These are phyloP conservation scores for Boletus rubescentipes DNA, from an alignment of 768 basidiomycete genomes.

Conservation along the genomic window DNA sequence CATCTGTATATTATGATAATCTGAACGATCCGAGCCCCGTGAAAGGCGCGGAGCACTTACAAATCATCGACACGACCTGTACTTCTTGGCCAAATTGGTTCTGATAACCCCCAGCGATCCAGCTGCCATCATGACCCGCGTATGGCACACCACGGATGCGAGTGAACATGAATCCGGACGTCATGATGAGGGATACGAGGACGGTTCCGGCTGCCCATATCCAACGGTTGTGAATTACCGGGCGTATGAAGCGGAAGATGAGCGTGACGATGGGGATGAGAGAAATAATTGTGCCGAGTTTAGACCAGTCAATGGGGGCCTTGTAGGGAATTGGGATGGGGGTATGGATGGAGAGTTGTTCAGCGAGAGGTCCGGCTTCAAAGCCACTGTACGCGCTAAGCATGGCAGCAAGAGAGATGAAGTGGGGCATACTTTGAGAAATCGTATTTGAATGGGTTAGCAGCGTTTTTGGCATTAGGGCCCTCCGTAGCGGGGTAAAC, in stretches of 20 bases:
- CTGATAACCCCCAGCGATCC: slow-evolving; percentile 88
- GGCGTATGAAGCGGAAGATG: slow-evolving; percentile 57
- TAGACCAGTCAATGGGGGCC: slow-evolving; percentile 73
- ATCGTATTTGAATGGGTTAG: slow-evolving; percentile 68
- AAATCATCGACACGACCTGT: slow-evolving; percentile 80
- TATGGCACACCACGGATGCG: slow-evolving; percentile 84
- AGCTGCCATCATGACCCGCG: slow-evolving; percentile 58
- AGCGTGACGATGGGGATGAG: slow-evolving; percentile 49
- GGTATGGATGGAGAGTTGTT: slow-evolving; percentile 70
- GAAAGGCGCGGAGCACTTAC: slow-evolving; percentile 49
- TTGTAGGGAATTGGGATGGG: slow-evolving; percentile 81
- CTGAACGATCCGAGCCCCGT: not conserved
- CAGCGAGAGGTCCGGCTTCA: slow-evolving; percentile 72
- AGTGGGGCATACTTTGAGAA: slow-evolving; percentile 60
- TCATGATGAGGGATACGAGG: slow-evolving; percentile 76
- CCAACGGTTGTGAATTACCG: slow-evolving; percentile 72
- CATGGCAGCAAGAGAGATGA: not conserved
- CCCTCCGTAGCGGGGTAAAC: slow-evolving; percentile 76
- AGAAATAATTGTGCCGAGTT: slow-evolving; percentile 46
- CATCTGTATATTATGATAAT: slow-evolving; percentile 54
- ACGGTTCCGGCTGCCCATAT: slow-evolving; percentile 69
- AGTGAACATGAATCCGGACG: slow-evolving; percentile 94
- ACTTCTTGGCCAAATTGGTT: slow-evolving; percentile 93
- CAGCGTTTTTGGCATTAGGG: slow-evolving; percentile 52
- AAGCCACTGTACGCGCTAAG: slow-evolving; percentile 62